Conservation (phyloP, 176 grass and related monocot species). For the Oryza australiensis region DNA sequence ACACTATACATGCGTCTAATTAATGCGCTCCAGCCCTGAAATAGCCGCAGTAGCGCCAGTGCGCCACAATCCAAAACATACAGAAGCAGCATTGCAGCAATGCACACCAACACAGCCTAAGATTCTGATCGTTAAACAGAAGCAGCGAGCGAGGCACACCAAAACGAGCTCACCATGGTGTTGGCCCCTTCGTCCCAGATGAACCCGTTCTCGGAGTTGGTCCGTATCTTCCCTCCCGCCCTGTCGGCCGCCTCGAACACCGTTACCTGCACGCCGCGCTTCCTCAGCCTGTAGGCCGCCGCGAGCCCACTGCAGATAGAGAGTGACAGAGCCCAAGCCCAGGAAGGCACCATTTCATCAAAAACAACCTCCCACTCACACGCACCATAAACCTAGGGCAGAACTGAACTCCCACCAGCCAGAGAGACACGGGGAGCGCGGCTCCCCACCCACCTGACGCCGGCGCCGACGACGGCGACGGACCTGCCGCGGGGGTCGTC, state of each 20-base stretch:
- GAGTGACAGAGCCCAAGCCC: neutral
- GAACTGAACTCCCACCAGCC: neutral
- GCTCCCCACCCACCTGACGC: constrained; percentile 43
- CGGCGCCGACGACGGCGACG: constrained; percentile 68
- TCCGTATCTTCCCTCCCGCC: constrained; percentile 87
- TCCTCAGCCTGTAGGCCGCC: constrained; percentile 83
- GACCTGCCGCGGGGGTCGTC: constrained; percentile 41
- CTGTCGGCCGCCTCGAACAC: constrained; percentile 78
- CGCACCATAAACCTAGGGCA: neutral
- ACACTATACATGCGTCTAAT: neutral
- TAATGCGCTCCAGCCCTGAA: neutral
- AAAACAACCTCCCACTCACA: constrained; percentile 33
- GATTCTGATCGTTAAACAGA: neutral
- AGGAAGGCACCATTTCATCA: constrained; percentile 20
- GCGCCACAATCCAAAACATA: constrained; percentile 1
- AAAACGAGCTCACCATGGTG: constrained; percentile 73
- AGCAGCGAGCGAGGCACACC: neutral
- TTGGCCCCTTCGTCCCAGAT: constrained; percentile 99
- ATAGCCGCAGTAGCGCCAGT: neutral
- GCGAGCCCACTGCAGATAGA: constrained; percentile 64
- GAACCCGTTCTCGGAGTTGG: constrained; percentile 66
- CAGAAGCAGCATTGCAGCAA: neutral
- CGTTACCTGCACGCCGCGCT: constrained; percentile 71
- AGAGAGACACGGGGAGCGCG: neutral
- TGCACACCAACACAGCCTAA: neutral